Percentiles rank a stretch among this genome's conserved stretches.
These are phyloP conservation scores for Gossypium anomalum DNA, from an alignment of 345 rosid genomes.

Conservation along the genomic window DNA sequence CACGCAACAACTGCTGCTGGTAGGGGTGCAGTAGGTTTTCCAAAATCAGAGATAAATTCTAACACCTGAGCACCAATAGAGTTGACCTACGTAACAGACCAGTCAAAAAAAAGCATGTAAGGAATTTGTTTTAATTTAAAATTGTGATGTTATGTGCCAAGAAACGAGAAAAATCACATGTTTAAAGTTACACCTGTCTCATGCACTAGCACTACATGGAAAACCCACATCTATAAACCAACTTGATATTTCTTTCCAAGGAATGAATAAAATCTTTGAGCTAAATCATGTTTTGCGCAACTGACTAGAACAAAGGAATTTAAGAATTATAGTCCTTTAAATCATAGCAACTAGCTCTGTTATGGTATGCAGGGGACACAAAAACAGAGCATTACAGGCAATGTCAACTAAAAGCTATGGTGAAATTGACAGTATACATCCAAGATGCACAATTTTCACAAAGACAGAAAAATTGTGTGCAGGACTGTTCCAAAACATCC, in stretches of 20 bases:
- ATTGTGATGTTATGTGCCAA: neutral
- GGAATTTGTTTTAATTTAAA: neutral
- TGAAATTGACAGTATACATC: neutral
- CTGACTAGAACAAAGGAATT: neutral
- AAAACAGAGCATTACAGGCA: neutral
- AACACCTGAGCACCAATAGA: slow-evolving; percentile 82
- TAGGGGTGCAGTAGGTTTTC: slow-evolving; percentile 80
- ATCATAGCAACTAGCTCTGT: neutral
- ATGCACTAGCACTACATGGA: slow-evolving; percentile 1
- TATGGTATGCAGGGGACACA: neutral
- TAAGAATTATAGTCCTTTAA: neutral
- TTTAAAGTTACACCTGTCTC: slow-evolving; percentile 14
- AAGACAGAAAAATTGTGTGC: neutral
- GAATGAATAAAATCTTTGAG: neutral
- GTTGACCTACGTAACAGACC: slow-evolving; percentile 58
- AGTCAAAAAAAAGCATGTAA: slow-evolving; percentile 7
- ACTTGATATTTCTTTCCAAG: neutral
- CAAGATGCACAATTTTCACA: neutral
- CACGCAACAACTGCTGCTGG: slow-evolving; percentile 99
- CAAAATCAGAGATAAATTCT: slow-evolving; percentile 91
- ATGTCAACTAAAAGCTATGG: neutral
- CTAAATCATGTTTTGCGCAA: neutral
- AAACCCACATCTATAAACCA: neutral
- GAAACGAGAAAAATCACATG: neutral
- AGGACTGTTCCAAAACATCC: neutral